Base-by-base conservation (phyloP, 371 early-diverging fungal species). In the Vairimorpha apis region DNA sequence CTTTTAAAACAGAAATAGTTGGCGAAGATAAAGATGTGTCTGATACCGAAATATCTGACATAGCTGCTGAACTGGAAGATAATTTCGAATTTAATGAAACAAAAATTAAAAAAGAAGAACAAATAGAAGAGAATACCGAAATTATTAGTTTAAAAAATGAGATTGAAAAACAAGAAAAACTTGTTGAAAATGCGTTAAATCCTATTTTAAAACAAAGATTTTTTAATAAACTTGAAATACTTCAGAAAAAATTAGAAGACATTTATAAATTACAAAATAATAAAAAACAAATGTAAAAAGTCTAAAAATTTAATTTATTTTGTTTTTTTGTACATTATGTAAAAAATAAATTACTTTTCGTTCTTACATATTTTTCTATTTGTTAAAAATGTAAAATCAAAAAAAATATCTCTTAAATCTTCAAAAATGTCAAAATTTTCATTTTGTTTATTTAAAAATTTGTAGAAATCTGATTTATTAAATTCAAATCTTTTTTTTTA, bases 1-100 rank as follows among this genome's bases (percentile, higher is more conserved):
- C 92, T 2, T 87, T 88, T 55, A 87, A 89, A 10, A 79, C 78
- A 14, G 77, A 74, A 51, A 38, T 83, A 1, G 32, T 67, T 30
- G 64, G 69, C 16, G 81, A 82, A 32, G 84, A 82, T 62, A 78
- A 78, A 72, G 81, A 82, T 66, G 74, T n/a, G 56, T 77, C 13
- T 67, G 77, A 8, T 83, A 83, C 37, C 75, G 80, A 41, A 45
- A 83, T 65, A 2, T 33, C 38, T 32, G 27, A 23, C 1, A 38
- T 72, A 12, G 73, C 62, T 53, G 67, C 68, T 44, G 75, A 67
- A 66, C 64, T 74, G 56, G 86, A 85, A 67, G 85, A 86, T 51
- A 79, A 71, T 8, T 10, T 68, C 12, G 66, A 65, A 21, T 4
- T 10, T 30, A 30, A 35, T n/a, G 53, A 30, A 18, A 27, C 18